Base-by-base conservation (phyloP, 352 stramenopile species). In the Pythium vanterpoolii region DNA sequence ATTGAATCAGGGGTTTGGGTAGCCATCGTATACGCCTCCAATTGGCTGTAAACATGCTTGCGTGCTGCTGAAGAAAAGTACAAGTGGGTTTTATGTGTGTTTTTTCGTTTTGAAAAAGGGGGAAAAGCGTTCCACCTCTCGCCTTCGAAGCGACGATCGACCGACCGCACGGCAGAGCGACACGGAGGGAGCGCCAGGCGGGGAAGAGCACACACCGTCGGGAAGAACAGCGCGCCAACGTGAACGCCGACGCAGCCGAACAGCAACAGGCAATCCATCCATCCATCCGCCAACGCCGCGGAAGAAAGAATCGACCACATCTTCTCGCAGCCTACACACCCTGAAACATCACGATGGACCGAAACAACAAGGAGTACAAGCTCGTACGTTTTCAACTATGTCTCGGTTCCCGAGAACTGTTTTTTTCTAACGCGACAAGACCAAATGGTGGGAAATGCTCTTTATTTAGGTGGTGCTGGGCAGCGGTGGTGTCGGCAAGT, bases 401-500 rank as follows among this genome's bases (percentile, higher is more conserved):
- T 42, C 6, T 42, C 34, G 18, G 5, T 18, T 42, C 6, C 13
- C 34, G 14, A 18, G 34, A 36, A 36, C 31, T 36, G 31, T 36
- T 42, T 13, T 42, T 42, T 18, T 42, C 34, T 34, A 9, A 5
- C 6, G 23, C 14, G 16, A 39, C 36, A 38, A 52, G 40, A 28
- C 3, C 9, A 46, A 27, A 18, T 46, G 40, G 14, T 42, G 34
- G 9, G 5, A 42, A 9, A 21, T 42, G 34, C 13, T 42, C 34
- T 21, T n/a, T n/a, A 21, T n/a, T n/a, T 56, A 93, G 83, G 85
- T 95, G 31, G 89, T 97, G 55, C 71, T 97, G 50, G 89, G 89
- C 51, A 93, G 84, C 60, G 89, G 89, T 65, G 89, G 89, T 66
- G 89, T 97, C 26, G 89, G 89, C 62, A 97, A 97, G 76, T 96